phyloP scores from a whole-genome alignment of 768 basidiomycete species.

The Boletus rubropictus region DNA sequence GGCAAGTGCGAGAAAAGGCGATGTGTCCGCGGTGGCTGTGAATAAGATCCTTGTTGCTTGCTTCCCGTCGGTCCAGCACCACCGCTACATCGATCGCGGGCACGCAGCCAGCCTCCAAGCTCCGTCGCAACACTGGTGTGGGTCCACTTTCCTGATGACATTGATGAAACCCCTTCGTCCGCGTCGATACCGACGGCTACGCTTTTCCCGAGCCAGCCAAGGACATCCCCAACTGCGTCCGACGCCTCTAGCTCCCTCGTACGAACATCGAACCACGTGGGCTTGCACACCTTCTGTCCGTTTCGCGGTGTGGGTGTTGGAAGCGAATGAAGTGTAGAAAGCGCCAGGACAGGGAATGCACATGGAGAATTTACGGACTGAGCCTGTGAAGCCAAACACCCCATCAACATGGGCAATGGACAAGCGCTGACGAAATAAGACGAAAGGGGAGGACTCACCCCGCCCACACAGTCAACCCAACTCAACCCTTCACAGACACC shows the following conservation, averaged over 20 bases:
- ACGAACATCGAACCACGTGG: slow-evolving; percentile 71
- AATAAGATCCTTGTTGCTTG: neutral
- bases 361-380: slow-evolving; percentile 61
- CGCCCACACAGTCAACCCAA: slow-evolving; percentile 63
- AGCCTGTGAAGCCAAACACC: slow-evolving; percentile 39
- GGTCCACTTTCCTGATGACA: slow-evolving; percentile 43
- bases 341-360: slow-evolving; percentile 74
- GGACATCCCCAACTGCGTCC: slow-evolving; percentile 50
- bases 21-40: slow-evolving; percentile 33
- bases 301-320: slow-evolving; percentile 79
- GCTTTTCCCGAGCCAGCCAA: slow-evolving; percentile 48
- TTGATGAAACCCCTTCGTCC: neutral
- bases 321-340: slow-evolving; percentile 82
- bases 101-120: slow-evolving; percentile 54
- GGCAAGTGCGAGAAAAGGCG: slow-evolving; percentile 47
- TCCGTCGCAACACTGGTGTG: slow-evolving; percentile 47
- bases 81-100: slow-evolving; percentile 29
- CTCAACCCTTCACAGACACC: slow-evolving; percentile 71
- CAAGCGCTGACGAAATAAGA: neutral
- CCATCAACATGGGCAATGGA: neutral
- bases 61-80: neutral
- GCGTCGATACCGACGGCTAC: slow-evolving; percentile 11
- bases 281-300: slow-evolving; percentile 82
- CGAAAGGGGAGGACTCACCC: slow-evolving; percentile 35
- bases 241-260: slow-evolving; percentile 53